These are phyloP conservation scores for Diaporthe citriasiana DNA, from an alignment of 2,329 filamentous ascomycete genomes.

Conservation along the genomic window DNA sequence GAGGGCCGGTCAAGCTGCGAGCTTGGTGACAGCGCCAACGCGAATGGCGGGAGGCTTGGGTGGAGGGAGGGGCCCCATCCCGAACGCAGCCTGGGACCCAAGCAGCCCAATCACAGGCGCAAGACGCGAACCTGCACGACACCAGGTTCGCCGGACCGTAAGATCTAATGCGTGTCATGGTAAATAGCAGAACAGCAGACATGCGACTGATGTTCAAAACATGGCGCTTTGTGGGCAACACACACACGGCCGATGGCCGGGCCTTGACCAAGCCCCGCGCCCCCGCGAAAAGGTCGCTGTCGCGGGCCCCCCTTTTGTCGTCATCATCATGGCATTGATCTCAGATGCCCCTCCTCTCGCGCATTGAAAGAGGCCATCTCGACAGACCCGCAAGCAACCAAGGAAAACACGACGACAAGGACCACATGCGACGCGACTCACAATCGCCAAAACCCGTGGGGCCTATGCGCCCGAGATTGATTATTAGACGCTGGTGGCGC, in stretches of 20 bases:
- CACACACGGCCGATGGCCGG: conserved; percentile 22
- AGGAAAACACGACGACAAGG: conserved; percentile 11
- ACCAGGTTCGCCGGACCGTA: conserved; percentile 29
- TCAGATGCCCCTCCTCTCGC: conserved; percentile 11
- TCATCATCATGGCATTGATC: conserved; percentile 28
- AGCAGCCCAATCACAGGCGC: conserved; percentile 37
- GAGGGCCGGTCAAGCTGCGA: conserved; percentile 20
- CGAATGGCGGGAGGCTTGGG: conserved; percentile 32
- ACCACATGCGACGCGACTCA: conserved; percentile 27
- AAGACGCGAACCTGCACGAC: conserved; percentile 37
- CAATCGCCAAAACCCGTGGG: conserved; percentile 6
- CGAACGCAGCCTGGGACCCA: neutral
- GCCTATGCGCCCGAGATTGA: conserved; percentile 13
- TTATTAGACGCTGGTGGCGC: conserved; percentile 19
- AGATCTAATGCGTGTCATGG: conserved; percentile 34
- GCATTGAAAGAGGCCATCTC: conserved; percentile 29
- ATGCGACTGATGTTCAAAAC: conserved; percentile 23
- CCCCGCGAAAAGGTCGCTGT: conserved; percentile 17
- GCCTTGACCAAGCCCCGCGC: conserved; percentile 12
- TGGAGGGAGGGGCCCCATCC: conserved; percentile 10
- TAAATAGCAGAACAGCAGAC: conserved; percentile 10
- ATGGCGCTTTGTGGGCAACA: conserved; percentile 13
- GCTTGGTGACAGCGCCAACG: conserved; percentile 14
- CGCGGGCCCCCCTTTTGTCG: conserved; percentile 31
- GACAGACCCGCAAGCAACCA: conserved; percentile 24